Conservation (phyloP, 495 filamentous ascomycete genomes). For the Glutinoglossum americanum region DNA sequence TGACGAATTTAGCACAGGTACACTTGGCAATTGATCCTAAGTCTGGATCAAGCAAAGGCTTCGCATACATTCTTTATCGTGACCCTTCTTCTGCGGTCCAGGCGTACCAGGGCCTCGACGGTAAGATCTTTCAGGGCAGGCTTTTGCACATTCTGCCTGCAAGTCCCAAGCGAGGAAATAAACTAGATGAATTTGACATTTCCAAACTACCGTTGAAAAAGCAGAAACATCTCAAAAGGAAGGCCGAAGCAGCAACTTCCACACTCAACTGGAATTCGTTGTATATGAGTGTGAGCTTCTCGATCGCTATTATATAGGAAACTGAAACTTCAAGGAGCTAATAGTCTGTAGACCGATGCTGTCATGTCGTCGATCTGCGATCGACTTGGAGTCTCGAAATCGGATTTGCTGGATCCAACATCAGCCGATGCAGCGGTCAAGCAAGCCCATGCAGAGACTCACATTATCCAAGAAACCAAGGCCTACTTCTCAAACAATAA, state of each 20-base stretch:
- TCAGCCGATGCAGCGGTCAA: constrained; percentile 84
- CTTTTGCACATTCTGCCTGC: constrained; percentile 76
- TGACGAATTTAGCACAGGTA: constrained; percentile 34
- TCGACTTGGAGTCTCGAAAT: constrained; percentile 69
- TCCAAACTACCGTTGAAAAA: constrained; percentile 85
- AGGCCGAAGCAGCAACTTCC: constrained; percentile 47
- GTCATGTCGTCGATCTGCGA: constrained; percentile 80
- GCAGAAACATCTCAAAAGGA: constrained; percentile 72
- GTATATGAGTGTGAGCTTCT: constrained; percentile 66
- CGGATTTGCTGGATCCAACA: constrained; percentile 80
- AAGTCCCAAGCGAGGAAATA: constrained; percentile 53
- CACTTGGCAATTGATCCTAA: constrained; percentile 54
- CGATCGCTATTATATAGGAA: not conserved
- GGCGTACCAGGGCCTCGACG: constrained; percentile 55
- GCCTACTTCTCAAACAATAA: constrained; percentile 69
- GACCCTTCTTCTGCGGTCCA: constrained; percentile 48
- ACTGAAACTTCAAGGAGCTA: not conserved
- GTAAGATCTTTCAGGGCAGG: constrained; percentile 72
- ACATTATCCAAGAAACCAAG: constrained; percentile 90
- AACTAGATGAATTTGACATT: constrained; percentile 67
- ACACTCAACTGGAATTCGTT: constrained; percentile 93
- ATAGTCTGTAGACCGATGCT: constrained; percentile 41
- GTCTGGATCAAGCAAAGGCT: constrained; percentile 53
- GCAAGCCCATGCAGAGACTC: constrained; percentile 91
- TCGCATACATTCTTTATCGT: constrained; percentile 63